A percentile compares a stretch with the other conserved stretches of the same genome.
Evolutionary conservation across 1,139 yeast genomes (phyloP).

Genomic region (Blastobotrys capitulatus): DNA sequence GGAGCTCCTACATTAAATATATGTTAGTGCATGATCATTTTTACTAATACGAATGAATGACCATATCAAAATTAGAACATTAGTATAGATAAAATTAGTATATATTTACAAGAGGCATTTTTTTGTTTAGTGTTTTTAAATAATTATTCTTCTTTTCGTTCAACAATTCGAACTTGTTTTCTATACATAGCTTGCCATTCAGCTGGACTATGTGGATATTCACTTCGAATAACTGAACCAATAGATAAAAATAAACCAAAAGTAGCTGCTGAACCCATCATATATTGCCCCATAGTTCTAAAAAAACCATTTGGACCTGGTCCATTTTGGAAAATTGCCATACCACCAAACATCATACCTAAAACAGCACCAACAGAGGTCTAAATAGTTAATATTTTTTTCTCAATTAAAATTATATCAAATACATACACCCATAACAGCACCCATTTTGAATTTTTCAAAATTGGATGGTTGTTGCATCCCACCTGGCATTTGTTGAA

Average conservation of each 20-base stretch:
- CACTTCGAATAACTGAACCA: constrained; percentile 80
- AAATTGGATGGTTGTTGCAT: constrained; percentile 75
- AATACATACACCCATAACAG: constrained; percentile 78
- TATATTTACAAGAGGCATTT: too few species aligned
- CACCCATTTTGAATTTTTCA: constrained; percentile 97
- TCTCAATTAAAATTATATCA: not conserved
- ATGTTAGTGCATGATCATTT: too few species aligned
- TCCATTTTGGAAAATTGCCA: constrained; percentile 85
- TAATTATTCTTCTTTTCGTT: constrained; percentile 1
- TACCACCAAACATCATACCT: constrained; percentile 91
- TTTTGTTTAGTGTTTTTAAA: too few species aligned
- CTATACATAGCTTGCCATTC: constrained; percentile 30
- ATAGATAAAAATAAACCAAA: constrained; percentile 95
- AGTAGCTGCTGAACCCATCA: constrained; percentile 94
- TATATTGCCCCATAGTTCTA: constrained; percentile 94
- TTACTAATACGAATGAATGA: too few species aligned
- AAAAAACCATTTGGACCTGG: constrained; percentile 98
- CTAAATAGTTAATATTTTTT: constrained; percentile 24
- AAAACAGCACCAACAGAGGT: constrained; percentile 93
- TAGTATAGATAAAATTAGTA: too few species aligned
- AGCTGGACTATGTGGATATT: constrained; percentile 30
- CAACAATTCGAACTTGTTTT: not conserved
- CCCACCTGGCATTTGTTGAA: constrained; percentile 62
- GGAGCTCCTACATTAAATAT: too few species aligned
- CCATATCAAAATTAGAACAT: too few species aligned